A percentile compares a stretch with the other conserved stretches of the same genome.
These are phyloP conservation scores for Endoconidiophora polonica DNA, from an alignment of 2,329 filamentous ascomycete genomes.

Conservation along the genomic window DNA sequence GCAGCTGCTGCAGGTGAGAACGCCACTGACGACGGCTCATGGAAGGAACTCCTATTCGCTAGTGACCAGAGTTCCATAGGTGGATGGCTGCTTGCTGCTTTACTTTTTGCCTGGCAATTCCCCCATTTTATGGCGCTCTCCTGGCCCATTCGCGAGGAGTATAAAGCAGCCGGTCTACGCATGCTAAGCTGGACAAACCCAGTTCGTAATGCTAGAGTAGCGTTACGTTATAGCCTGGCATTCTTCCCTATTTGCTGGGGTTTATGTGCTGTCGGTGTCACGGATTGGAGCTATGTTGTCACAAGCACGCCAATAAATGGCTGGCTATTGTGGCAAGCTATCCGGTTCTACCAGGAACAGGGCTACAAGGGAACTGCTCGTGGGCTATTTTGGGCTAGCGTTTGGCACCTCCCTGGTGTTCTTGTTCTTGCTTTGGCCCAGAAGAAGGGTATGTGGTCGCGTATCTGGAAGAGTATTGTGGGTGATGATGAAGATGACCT, in stretches of 20 bases:
- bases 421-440: conserved; percentile 81
- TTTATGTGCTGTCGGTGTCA: conserved; percentile 63
- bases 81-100: conserved; percentile 71
- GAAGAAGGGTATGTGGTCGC: conserved; percentile 83
- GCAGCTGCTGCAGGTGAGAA: conserved; percentile 82
- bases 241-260: conserved; percentile 78
- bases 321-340: conserved; percentile 70
- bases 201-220: conserved; percentile 68
- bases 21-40: conserved; percentile 57
- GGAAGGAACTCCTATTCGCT: conserved; percentile 60
- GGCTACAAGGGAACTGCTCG: conserved; percentile 68
- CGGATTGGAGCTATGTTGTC: conserved; percentile 68
- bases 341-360: conserved; percentile 62
- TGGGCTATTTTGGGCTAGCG: conserved; percentile 87
- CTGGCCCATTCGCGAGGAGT: conserved; percentile 79
- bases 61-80: conserved; percentile 46
- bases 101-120: conserved; percentile 94
- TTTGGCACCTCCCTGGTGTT: conserved; percentile 85
- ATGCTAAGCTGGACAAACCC: conserved; percentile 83
- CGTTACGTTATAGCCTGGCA: conserved; percentile 66
- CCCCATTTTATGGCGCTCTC: conserved; percentile 94
- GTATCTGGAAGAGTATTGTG: conserved; percentile 55
- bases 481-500: conserved; percentile 41
- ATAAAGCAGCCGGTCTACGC: conserved; percentile 50
- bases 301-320: conserved; percentile 69